Base-by-base conservation (phyloP, 257 asterid genomes). In the Plantago ovata region DNA sequence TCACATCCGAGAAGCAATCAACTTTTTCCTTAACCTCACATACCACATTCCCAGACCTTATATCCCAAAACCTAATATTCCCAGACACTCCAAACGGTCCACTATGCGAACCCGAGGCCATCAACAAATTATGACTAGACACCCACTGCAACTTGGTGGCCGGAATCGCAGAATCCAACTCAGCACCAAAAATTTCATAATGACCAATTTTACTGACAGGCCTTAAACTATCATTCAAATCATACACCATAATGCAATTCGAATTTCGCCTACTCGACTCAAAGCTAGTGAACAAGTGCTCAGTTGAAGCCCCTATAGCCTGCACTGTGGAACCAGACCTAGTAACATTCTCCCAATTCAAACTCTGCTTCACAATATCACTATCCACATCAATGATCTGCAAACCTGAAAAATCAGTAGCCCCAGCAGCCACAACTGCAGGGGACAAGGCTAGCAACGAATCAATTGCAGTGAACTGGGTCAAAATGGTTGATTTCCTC, bases 101-200 rank as follows among this genome's bases (percentile, higher is more conserved):
- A 38, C 97, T 76, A 66, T 93, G 99, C 20, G 96, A 86, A 15
- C 99, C 99, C 0, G 95, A 77, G 39, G 97, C 97, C 97, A 93
- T 89, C 68, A 93, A 72, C 78, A 93, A 66, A 62, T 84, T 93
- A 57, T 82, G 94, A 55, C 75, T 63, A 0, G 91, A 44, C 36
- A 86, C 58, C 98, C 98, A 93, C 39, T 70, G 80, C 22, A 93
- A 39, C 69, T 89, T 93, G 5, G 98, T 93, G 0, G 98, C 82
- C 9, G 98, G 98, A 58, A 93, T 88, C 0, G 91, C 98, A 0
- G 98, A 93, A 63, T 82, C 84, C 39, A 93, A 69, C 38, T 89
- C 98, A 39, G 98, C 98, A 10, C 97, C 95, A 22, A 67, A 89
- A 13, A 92, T 89, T 45, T 92, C 98, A 56, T 76, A 79, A 55